Percentiles rank a stretch among this genome's conserved stretches.
phyloP scores from a whole-genome alignment of 257 asterid species.

The Avicennia marina region DNA sequence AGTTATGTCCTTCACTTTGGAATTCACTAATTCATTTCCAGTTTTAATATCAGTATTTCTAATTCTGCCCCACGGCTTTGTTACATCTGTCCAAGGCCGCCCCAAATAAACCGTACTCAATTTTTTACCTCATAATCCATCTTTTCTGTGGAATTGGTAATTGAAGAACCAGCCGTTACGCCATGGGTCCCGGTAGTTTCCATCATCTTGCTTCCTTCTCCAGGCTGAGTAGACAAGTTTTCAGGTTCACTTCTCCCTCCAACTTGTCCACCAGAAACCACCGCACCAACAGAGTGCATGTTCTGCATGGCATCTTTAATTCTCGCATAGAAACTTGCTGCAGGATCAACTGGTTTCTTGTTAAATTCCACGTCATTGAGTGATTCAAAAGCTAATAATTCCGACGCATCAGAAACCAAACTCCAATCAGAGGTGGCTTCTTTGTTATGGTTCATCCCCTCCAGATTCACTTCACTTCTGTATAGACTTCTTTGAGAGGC shows the following conservation, averaged over 20 bases:
- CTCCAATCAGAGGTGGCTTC: too few relatives aligned
- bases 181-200: slow-evolving; percentile 32
- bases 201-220: slow-evolving; percentile 44
- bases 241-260: slow-evolving; percentile 47
- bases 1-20: neutral
- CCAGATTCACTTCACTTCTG: slow-evolving; percentile 25
- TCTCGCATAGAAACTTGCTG: slow-evolving; percentile 28
- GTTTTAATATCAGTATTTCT: neutral
- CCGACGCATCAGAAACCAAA: slow-evolving; percentile 42
- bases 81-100: too few relatives aligned
- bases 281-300: slow-evolving; percentile 25
- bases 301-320: slow-evolving; percentile 27
- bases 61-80: too few relatives aligned
- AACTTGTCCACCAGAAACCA: slow-evolving; percentile 31
- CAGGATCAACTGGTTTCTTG: slow-evolving; percentile 36
- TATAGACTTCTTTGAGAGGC: slow-evolving; percentile 31
- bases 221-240: slow-evolving; percentile 52
- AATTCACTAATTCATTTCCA: too few relatives aligned
- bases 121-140: slow-evolving; percentile 52
- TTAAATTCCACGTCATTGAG: slow-evolving; percentile 39
- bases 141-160: slow-evolving; percentile 33
- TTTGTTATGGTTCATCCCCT: slow-evolving; percentile 29
- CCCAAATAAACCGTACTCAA: neutral
- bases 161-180: slow-evolving; percentile 28
- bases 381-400: slow-evolving; percentile 46